Evolutionary conservation across 176 grass and related monocot genomes (phyloP).

Genomic region (Oryza australiensis): DNA sequence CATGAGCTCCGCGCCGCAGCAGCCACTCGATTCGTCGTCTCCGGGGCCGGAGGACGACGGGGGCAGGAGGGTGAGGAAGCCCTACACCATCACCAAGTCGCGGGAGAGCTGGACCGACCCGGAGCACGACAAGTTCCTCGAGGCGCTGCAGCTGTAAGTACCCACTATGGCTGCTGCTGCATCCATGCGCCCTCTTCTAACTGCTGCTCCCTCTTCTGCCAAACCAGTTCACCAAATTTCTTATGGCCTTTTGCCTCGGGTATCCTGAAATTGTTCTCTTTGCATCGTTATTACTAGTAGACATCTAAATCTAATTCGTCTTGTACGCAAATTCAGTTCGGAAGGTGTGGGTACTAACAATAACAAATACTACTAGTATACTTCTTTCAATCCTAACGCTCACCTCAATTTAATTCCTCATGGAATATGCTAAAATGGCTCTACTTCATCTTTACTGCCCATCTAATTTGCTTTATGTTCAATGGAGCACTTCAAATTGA

Average conservation of each 20-base stretch:
- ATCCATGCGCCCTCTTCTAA: too few relatives aligned
- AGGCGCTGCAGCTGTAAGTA: conserved; percentile 49
- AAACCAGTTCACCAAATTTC: neutral
- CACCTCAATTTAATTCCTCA: too few relatives aligned
- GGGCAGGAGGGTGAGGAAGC: conserved; percentile 32
- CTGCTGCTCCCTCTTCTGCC: neutral
- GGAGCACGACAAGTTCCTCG: conserved; percentile 60
- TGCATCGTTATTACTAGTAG: neutral
- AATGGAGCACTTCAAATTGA: neutral
- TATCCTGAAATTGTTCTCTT: neutral
- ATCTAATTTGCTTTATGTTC: too few relatives aligned
- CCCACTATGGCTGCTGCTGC: too few relatives aligned
- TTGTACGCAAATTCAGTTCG: neutral
- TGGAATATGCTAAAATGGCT: too few relatives aligned
- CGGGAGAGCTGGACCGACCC: conserved; percentile 58
- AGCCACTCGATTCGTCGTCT: conserved; percentile 5
- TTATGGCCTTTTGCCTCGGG: neutral
- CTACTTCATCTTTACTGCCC: neutral
- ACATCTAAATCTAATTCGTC: neutral
- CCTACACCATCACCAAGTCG: conserved; percentile 50
- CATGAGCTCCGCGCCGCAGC: conserved; percentile 11
- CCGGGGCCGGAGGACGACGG: neutral
- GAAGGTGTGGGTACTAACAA: neutral
- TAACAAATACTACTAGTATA: neutral
- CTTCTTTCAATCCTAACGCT: neutral